Percentiles rank a stretch among this genome's conserved stretches.
Conservation (phyloP, 2,329 filamentous ascomycete species). For the Penicillium polonicum region DNA sequence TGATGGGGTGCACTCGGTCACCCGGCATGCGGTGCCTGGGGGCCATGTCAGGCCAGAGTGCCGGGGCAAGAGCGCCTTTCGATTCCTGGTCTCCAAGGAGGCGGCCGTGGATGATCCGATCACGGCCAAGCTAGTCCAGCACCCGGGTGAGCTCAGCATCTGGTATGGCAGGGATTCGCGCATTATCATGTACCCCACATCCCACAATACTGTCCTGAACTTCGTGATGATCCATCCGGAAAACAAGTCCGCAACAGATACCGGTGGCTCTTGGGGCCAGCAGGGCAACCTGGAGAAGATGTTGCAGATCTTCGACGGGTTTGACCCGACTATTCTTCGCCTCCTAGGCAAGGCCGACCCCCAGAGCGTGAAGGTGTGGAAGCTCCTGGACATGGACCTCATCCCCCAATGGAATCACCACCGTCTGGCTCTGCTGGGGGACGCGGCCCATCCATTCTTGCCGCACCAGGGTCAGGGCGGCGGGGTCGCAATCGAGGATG, state of each 20-base stretch:
- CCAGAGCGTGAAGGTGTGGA: slow-evolving; percentile 56
- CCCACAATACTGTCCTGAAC: slow-evolving; percentile 49
- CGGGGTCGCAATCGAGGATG: slow-evolving; percentile 66
- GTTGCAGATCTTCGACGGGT: slow-evolving; percentile 37
- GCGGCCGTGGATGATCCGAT: slow-evolving; percentile 42
- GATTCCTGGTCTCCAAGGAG: slow-evolving; percentile 54
- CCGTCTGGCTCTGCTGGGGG: slow-evolving; percentile 60
- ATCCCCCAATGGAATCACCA: slow-evolving; percentile 56
- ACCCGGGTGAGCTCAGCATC: slow-evolving; percentile 45
- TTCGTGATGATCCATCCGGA: slow-evolving; percentile 55
- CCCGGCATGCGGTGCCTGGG: slow-evolving; percentile 27
- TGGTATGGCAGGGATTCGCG: slow-evolving; percentile 45
- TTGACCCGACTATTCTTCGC: slow-evolving; percentile 43
- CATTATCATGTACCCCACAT: slow-evolving; percentile 50
- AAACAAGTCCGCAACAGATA: not conserved
- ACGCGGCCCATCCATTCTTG: slow-evolving; percentile 67
- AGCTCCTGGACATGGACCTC: slow-evolving; percentile 61
- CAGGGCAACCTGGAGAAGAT: slow-evolving; percentile 26
- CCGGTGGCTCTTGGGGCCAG: slow-evolving; percentile 34
- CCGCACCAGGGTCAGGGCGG: slow-evolving; percentile 65
- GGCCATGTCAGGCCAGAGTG: slow-evolving; percentile 40
- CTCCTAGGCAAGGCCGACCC: slow-evolving; percentile 44
- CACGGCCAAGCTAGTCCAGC: slow-evolving; percentile 39
- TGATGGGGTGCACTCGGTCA: slow-evolving; percentile 51
- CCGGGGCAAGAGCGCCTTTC: slow-evolving; percentile 58